These are phyloP conservation scores for Diaporthe sp. DNA, from an alignment of 2,329 filamentous ascomycete genomes.

Conservation along the genomic window DNA sequence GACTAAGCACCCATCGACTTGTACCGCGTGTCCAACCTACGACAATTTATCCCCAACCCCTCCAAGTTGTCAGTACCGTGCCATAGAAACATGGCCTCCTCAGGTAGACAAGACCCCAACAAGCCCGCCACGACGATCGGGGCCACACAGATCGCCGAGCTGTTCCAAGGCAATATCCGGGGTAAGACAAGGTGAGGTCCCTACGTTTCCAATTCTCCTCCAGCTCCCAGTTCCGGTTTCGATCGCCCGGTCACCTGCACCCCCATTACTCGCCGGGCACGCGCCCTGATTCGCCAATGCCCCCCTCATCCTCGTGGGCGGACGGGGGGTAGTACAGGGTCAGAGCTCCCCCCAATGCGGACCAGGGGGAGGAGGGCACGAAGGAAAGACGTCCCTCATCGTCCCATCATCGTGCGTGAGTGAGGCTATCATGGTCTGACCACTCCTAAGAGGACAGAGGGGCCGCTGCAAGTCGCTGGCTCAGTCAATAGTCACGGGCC, in stretches of 20 bases:
- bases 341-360: slow-evolving; percentile 18
- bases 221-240: slow-evolving; percentile 25
- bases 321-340: background rate
- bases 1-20: slow-evolving; percentile 33
- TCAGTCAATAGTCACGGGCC: slow-evolving; percentile 56
- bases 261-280: slow-evolving; percentile 19
- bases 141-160: slow-evolving; percentile 41
- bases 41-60: background rate
- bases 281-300: slow-evolving; percentile 17
- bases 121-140: slow-evolving; percentile 24
- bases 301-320: background rate
- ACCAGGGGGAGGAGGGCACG: background rate
- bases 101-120: slow-evolving; percentile 20
- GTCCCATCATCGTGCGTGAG: slow-evolving; percentile 18
- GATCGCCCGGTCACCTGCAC: slow-evolving; percentile 33
- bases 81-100: slow-evolving; percentile 24
- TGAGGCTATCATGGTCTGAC: slow-evolving; percentile 36
- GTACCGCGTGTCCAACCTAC: background rate
- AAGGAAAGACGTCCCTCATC: background rate
- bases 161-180: slow-evolving; percentile 40
- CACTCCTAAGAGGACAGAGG: background rate
- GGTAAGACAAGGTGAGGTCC: slow-evolving; percentile 40
- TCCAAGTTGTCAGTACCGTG: background rate
- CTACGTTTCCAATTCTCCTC: slow-evolving; percentile 2
- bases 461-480: background rate